Percentiles rank a stretch among this genome's conserved stretches.
Conservation (phyloP, 129 eudicot species). For the Flaveria trinervia region DNA sequence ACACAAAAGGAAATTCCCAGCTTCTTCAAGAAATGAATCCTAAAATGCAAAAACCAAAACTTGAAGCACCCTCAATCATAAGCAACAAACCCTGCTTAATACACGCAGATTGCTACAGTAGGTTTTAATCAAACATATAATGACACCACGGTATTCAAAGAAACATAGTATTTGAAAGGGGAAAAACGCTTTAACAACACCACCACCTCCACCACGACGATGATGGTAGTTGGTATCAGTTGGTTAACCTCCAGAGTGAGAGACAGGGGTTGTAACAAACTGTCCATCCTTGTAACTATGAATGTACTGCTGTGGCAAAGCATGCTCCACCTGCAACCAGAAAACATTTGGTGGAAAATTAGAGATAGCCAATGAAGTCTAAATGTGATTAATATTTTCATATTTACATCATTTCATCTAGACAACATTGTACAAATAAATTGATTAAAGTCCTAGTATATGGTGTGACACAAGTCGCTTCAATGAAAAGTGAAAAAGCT, state of each 20-base stretch:
- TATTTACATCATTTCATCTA: background rate
- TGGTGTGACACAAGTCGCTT: too few species aligned
- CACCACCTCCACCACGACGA: background rate
- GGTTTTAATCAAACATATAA: constrained; percentile 6
- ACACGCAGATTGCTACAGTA: constrained; percentile 27
- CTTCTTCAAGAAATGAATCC: constrained; percentile 25
- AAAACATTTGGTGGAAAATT: constrained; percentile 1
- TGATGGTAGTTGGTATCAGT: constrained; percentile 10
- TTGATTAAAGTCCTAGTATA: background rate
- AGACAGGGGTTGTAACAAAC: constrained; percentile 80
- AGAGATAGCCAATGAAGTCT: background rate
- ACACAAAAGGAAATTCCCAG: background rate
- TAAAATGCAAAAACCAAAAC: constrained; percentile 18
- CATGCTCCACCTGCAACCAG: constrained; percentile 70
- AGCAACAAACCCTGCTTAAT: constrained; percentile 39
- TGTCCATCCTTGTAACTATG: constrained; percentile 84
- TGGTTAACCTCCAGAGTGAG: constrained; percentile 82
- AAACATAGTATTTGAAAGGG: background rate
- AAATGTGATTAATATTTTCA: background rate
- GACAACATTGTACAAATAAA: background rate
- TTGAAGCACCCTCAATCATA: constrained; percentile 15
- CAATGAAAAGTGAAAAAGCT: too few species aligned
- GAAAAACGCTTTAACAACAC: background rate
- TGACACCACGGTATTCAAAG: constrained; percentile 10
- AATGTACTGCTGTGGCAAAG: constrained; percentile 86